These are phyloP conservation scores for Yarrowia keelungensis DNA, from an alignment of 805 yeast species.

Conservation along the genomic window DNA sequence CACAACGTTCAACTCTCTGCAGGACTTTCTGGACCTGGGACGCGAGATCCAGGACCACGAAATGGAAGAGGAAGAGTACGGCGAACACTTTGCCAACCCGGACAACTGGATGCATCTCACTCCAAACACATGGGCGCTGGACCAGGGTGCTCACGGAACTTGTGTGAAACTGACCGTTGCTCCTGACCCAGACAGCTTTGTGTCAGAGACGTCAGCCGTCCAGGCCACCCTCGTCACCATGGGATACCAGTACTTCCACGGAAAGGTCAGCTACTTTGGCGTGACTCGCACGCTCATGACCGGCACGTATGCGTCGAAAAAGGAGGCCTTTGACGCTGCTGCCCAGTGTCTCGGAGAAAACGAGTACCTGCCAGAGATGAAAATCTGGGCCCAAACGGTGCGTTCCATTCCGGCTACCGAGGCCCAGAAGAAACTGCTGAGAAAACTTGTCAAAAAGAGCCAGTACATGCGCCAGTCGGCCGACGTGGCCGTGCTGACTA, in stretches of 20 bases:
- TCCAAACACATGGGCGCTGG: slow-evolving; percentile 25
- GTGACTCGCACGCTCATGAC: slow-evolving; percentile 3
- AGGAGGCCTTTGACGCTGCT: slow-evolving; percentile 21
- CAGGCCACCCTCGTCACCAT: slow-evolving; percentile 15
- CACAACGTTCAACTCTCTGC: slow-evolving; percentile 12
- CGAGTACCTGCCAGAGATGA: slow-evolving; percentile 6
- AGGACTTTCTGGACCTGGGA: slow-evolving; percentile 32
- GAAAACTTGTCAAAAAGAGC: slow-evolving; percentile 6
- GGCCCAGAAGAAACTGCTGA: background rate
- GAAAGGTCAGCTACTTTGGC: background rate
- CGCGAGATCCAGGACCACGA: slow-evolving; percentile 11
- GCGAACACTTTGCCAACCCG: slow-evolving; percentile 26
- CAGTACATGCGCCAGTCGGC: slow-evolving; percentile 25
- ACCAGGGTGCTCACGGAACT: background rate
- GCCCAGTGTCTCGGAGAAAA: background rate
- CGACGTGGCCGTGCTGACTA: slow-evolving; percentile 2
- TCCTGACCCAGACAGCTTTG: slow-evolving; percentile 1
- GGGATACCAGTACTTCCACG: background rate
- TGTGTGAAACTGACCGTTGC: slow-evolving; percentile 6
- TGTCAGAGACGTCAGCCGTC: background rate
- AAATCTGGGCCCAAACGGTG: background rate
- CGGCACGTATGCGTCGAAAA: slow-evolving; percentile 1
- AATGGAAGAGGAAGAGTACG: slow-evolving; percentile 21
- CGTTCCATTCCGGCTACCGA: background rate
- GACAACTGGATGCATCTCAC: slow-evolving; percentile 35